Evolutionary conservation across 2,329 filamentous ascomycete genomes (phyloP), one percentile per base, ranked within the genome.

Genomic region (Botrytis pseudocinerea): DNA sequence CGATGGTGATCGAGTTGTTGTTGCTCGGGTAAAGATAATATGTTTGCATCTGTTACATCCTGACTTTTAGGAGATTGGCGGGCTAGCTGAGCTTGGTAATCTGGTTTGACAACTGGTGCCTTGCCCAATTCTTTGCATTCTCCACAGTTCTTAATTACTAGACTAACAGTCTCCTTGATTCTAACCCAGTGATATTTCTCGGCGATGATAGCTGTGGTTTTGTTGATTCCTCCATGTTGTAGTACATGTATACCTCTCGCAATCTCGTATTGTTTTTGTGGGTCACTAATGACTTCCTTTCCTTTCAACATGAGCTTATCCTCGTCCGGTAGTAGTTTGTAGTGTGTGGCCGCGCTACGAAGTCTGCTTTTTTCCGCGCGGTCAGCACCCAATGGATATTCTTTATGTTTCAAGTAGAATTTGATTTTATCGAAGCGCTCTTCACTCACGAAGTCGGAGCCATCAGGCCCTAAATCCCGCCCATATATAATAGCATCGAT

Each of bases 341-440:
- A 98, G 83, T 98, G 95, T 32, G 94, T 97, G 59, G 95, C 95
- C 65, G 95, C 95, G 83, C 93, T 97, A 78, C 96, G 90, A 73
- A 99, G 89, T 78, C 95, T 92, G 84, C 92, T 95, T 88, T 98
- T 98, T 83, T 98, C 96, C 73, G 95, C 95, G 74, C 95, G 90
- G 85, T 98, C 94, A 80, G 95, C 95, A 75, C 95, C 95, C 79
- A 92, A 91, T 74, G 96, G 96, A 82, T 99, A 98, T 82, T 95
- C 94, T 80, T 92, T 92, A 82, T 95, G 94, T 84, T 97, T 97
- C 80, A 98, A 90, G 83, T 98, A 98, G 86, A 93, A 98, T 80
- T 95, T 92, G 82, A 98, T 98, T 87, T 98, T 98, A 86, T 98
- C 95, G 86, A 98, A 98, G 78, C 96, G 93, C 85, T 98, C 95